Conservation (phyloP, 768 basidiomycete genomes). For the Podaxis sp. region DNA sequence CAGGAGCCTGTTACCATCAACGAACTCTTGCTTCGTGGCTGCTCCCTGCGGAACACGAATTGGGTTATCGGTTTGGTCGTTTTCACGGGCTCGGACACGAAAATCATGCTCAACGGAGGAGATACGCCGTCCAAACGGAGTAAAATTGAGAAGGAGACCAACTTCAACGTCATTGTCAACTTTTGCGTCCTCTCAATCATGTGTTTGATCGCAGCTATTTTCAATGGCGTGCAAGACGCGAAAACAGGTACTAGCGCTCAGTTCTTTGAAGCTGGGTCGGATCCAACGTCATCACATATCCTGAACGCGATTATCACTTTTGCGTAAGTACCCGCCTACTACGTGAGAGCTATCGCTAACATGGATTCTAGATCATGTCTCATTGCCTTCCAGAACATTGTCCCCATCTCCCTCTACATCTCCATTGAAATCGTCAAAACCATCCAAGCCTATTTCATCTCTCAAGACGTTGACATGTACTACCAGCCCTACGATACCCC, state of each 20-base stretch:
- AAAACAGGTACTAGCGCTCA: slow-evolving; percentile 61
- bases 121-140: slow-evolving; percentile 94
- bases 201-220: slow-evolving; percentile 74
- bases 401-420: slow-evolving; percentile 94
- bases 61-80: slow-evolving; percentile 95
- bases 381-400: slow-evolving; percentile 96
- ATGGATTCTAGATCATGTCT: slow-evolving; percentile 68
- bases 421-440: slow-evolving; percentile 99
- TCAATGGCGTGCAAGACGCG: slow-evolving; percentile 71
- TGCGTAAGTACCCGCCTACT: slow-evolving; percentile 56
- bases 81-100: slow-evolving; percentile 91
- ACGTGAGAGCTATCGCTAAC: slow-evolving; percentile 11
- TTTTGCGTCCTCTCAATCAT: slow-evolving; percentile 76
- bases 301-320: slow-evolving; percentile 88
- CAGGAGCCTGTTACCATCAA: slow-evolving; percentile 84
- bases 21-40: slow-evolving; percentile 89
- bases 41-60: slow-evolving; percentile 82
- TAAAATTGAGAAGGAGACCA: slow-evolving; percentile 98
- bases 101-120: slow-evolving; percentile 91
- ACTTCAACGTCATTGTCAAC: slow-evolving; percentile 96
- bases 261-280: slow-evolving; percentile 68
- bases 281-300: slow-evolving; percentile 58
- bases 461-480: slow-evolving; percentile 96
- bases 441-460: slow-evolving; percentile 95
- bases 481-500: slow-evolving; percentile 83